Base-by-base conservation (phyloP, 148 eudicot genomes). In the Silene latifolia region DNA sequence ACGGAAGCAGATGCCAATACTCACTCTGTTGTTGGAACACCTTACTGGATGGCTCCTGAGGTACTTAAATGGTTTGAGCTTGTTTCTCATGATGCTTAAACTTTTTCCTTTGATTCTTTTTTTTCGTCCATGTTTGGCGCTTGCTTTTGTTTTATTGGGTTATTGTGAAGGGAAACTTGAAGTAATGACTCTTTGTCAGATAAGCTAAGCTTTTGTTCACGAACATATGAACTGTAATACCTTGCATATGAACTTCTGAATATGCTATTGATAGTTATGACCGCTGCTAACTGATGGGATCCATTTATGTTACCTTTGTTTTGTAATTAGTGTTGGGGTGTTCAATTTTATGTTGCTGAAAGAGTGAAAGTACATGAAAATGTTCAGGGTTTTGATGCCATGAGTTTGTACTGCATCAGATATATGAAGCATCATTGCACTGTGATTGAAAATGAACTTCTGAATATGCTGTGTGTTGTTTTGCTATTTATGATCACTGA, bases 11-110 rank as follows among this genome's bases (percentile, higher is more conserved):
- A 95, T 92, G 86, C 83, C 42, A 92, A 92, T 78, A 95, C 99
- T 58, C 99, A 92, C 84, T 95, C 98, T 76, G 99, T 95, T 72
- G 99, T 92, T 77, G 99, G 99, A 79, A 95, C 99, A 35, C 99
- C 99, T 15, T 95, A 95, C 76, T 95, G 99, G 98, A 92, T 95
- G 99, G 99, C 99, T 67, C 98, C 99, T 60, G 99, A 95, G 99
- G 99, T 95, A 85, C 59, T 51, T 11, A 66, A 15, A 25, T 27
- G 44, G 44, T 39, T 39, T 39, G 44, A 46, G 61, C 24, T 18
- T 47, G 29, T 47, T 65, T 9, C 35, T 42, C 21, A n/a, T 71
- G 53, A 15, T 72, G 32, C 12, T 71, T 13, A 13, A 13, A 18
- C 44, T 47, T 73, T 77, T 63, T 67, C 24, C 56, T 8, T 29